Evolutionary conservation across 2,329 filamentous ascomycete genomes (phyloP), one percentile per base, ranked within the genome.

Genomic region (Rutstroemia sp.): DNA sequence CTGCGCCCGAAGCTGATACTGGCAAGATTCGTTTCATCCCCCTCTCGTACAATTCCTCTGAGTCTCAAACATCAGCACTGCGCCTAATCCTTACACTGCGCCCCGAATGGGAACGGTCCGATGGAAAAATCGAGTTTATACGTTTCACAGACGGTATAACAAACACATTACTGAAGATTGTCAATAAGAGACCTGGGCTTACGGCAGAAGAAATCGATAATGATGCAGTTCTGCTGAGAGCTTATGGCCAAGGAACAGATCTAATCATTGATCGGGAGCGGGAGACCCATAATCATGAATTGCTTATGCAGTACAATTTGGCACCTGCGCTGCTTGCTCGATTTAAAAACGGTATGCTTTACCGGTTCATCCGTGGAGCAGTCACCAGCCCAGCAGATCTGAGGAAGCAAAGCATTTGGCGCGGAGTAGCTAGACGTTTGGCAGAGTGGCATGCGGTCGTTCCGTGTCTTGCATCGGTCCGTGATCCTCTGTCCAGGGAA

Each of bases 111-210:
- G 79, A 84, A 63, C 79, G 80, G 48, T 76, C 81, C 38, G 83
- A 85, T 62, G 87, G 88, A 57, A 81, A 86, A 45, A 80, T 99
- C 65, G 85, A 94, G 67, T 89, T 97, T 69, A 80, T 90, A 63
- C 86, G 88, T 62, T 99, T 97, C 76, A 99, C 91, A 41, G 94
- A 99, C 68, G 94, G 94, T 69, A 99, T 97, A 74, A 99, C 94
- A 63, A 99, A 99, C 74, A 97, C 92, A 50, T 76, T 92, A 49
- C 78, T 91, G 61, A 92, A 92, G 71, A 84, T 86, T n/a, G 74
- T 88, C 68, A 89, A 89, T 70, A 81, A 78, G 63, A 78, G 77
- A 56, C 78, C 82, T 14, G 89, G 88, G 50, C 77, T 87, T 63
- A 86, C 88, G 51, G 81, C 87, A 65, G 83, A 91, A 53, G 81